Conservation (phyloP, 176 grass and related monocot species). For the Cenchrus purpureus region DNA sequence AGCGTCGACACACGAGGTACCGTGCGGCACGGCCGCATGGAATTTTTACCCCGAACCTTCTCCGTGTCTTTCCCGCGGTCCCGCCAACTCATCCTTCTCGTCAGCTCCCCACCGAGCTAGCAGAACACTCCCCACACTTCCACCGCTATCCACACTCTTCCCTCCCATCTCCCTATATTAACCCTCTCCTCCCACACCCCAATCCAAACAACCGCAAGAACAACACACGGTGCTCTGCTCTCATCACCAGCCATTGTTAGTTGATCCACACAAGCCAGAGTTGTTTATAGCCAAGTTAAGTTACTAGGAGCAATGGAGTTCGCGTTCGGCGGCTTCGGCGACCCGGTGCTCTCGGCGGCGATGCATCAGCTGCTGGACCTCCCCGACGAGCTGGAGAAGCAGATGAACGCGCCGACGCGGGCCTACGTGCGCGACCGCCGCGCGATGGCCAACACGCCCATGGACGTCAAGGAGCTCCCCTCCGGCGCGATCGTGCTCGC, state of each 20-base stretch:
- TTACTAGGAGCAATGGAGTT: background rate
- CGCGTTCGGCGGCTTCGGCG: constrained; percentile 29
- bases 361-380: constrained; percentile 58
- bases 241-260: background rate
- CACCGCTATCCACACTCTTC: constrained; percentile 25
- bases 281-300: too few relatives aligned
- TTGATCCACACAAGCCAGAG: background rate
- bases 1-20: too few relatives aligned
- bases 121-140: background rate
- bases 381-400: constrained; percentile 62
- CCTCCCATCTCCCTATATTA: constrained; percentile 22
- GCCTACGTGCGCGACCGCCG: constrained; percentile 66
- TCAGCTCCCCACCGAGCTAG: too few relatives aligned
- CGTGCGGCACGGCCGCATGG: too few relatives aligned
- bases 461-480: constrained; percentile 71
- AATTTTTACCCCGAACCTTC: too few relatives aligned
- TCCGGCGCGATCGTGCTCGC: constrained; percentile 50
- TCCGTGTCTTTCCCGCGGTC: too few relatives aligned
- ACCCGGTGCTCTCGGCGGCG: constrained; percentile 41
- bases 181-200: background rate
- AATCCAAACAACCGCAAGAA: background rate
- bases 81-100: too few relatives aligned
- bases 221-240: background rate
- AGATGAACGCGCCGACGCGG: constrained; percentile 56
- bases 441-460: constrained; percentile 75